These are phyloP conservation scores for Malassezia sympodialis DNA, from an alignment of 1,284 basidiomycete genomes.

Conservation along the genomic window DNA sequence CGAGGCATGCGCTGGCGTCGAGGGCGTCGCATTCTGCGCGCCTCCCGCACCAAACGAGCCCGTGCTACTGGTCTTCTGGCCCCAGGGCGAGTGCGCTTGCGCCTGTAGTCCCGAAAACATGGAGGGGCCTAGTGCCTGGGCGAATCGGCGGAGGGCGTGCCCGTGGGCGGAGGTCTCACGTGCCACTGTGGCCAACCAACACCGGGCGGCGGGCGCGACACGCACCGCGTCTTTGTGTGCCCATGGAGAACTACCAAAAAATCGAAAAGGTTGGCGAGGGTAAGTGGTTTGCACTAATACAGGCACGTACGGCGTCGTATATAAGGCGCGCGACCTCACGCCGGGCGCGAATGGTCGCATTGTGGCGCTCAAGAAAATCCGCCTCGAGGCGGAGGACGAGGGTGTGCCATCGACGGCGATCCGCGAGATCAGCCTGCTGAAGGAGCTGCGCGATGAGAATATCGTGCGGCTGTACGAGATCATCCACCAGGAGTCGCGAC, in stretches of 20 bases:
- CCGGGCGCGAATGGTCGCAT: constrained; percentile 58
- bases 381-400: constrained; percentile 93
- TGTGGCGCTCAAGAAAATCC: constrained; percentile 71
- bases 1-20: not conserved
- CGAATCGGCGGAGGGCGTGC: not conserved
- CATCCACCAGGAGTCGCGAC: constrained; percentile 88
- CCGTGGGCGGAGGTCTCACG: not conserved
- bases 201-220: not conserved
- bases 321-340: constrained; percentile 53
- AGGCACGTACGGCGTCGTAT: constrained; percentile 98
- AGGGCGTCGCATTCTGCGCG: not conserved
- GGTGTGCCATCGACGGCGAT: constrained; percentile 96
- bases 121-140: not conserved
- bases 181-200: constrained; percentile 7
- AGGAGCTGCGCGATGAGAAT: constrained; percentile 90
- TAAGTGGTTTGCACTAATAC: constrained; percentile 16
- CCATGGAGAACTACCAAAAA: constrained; percentile 55
- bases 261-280: constrained; percentile 61
- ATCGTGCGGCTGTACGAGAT: constrained; percentile 89
- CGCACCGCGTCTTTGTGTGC: constrained; percentile 1
- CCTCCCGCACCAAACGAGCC: not conserved
- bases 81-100: constrained; percentile 9
- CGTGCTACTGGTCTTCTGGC: not conserved
- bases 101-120: constrained; percentile 14
- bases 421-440: constrained; percentile 89